These are phyloP conservation scores for Suhomyces pyralidae DNA, from an alignment of 805 yeast species.

Conservation along the genomic window DNA sequence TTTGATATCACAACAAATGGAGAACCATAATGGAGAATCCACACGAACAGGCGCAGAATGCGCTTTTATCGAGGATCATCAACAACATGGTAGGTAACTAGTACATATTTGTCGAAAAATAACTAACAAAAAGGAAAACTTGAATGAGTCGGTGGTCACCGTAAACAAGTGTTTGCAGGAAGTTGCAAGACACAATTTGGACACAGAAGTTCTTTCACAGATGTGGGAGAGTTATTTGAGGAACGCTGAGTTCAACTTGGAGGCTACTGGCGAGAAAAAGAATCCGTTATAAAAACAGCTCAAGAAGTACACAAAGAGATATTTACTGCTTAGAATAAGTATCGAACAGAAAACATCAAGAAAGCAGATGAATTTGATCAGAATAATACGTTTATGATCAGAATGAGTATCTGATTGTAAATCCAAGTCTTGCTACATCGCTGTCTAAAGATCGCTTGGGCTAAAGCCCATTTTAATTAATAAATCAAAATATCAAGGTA, in stretches of 20 bases:
- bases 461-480: too few relatives aligned
- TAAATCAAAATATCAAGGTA: too few relatives aligned
- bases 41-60: constrained; percentile 77
- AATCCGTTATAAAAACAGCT: constrained; percentile 36
- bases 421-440: too few relatives aligned
- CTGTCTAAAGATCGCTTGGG: too few relatives aligned
- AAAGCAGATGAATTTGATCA: too few relatives aligned
- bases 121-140: constrained; percentile 49
- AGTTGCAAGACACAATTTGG: constrained; percentile 63
- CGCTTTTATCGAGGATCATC: constrained; percentile 70
- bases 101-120: background rate
- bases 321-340: too few relatives aligned
- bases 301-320: too few relatives aligned
- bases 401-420: too few relatives aligned
- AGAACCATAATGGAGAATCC: constrained; percentile 68
- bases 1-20: background rate
- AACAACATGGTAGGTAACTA: constrained; percentile 60
- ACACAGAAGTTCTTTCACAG: constrained; percentile 67
- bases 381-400: too few relatives aligned
- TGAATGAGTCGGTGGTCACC: constrained; percentile 67
- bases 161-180: constrained; percentile 60
- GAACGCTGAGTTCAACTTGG: constrained; percentile 66
- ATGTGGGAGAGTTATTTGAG: constrained; percentile 77
- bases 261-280: constrained; percentile 60
- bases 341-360: too few relatives aligned